These are phyloP conservation scores for Arachnomyces sp. DNA, from an alignment of 2,329 filamentous ascomycete species.

Conservation along the genomic window DNA sequence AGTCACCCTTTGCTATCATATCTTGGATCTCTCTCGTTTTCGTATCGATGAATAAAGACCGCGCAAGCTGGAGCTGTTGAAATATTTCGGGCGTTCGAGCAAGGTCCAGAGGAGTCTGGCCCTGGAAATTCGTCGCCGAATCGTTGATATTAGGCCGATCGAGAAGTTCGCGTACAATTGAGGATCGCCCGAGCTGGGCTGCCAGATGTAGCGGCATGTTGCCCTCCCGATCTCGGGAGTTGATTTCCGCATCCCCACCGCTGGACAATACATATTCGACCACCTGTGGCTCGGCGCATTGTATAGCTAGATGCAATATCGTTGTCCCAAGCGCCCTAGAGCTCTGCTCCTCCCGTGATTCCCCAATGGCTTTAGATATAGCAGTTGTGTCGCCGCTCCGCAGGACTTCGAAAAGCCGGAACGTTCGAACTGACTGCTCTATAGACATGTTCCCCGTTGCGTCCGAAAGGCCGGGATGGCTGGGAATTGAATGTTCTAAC, in stretches of 20 bases:
- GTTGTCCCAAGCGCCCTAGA: conserved; percentile 60
- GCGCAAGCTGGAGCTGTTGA: conserved; percentile 82
- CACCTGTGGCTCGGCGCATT: conserved; percentile 86
- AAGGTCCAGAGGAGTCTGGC: conserved; percentile 77
- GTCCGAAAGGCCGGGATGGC: conserved; percentile 22
- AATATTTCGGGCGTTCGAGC: conserved; percentile 91
- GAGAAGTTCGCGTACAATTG: conserved; percentile 74
- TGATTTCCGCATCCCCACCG: conserved; percentile 68
- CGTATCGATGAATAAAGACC: conserved; percentile 79
- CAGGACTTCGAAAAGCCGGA: conserved; percentile 86
- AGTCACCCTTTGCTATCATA: conserved; percentile 63
- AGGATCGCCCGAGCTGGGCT: conserved; percentile 67
- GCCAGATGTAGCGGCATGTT: conserved; percentile 91
- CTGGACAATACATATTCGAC: conserved; percentile 87
- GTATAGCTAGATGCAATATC: conserved; percentile 84
- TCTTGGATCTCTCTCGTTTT: conserved; percentile 79
- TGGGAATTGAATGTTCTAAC: conserved; percentile 22
- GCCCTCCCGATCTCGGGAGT: conserved; percentile 83
- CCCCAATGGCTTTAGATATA: conserved; percentile 71
- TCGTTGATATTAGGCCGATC: conserved; percentile 82
- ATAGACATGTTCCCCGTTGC: conserved; percentile 47
- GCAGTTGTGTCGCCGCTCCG: conserved; percentile 82
- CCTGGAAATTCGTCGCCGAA: conserved; percentile 72
- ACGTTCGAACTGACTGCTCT: conserved; percentile 89
- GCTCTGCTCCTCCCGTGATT: conserved; percentile 47